phyloP scores from a whole-genome alignment of 73 alveolate genomes.

The Paramecium octaurelia region DNA sequence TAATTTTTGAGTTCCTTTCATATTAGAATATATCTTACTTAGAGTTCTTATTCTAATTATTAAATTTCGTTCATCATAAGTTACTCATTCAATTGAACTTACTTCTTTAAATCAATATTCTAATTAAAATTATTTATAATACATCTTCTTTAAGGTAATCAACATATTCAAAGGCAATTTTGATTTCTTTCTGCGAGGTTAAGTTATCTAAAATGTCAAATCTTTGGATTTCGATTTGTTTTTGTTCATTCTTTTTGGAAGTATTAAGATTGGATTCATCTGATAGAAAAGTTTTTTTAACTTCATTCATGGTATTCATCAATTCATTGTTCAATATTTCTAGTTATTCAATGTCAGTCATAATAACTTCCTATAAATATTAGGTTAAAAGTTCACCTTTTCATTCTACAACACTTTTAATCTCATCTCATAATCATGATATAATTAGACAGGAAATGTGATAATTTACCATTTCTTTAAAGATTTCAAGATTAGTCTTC shows the following conservation, averaged over 20 bases:
- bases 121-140: not conserved
- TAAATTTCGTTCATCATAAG: not conserved
- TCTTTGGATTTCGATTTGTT: not conserved
- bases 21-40: not conserved
- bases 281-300: not conserved
- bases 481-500: not conserved
- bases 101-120: not conserved
- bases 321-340: not conserved
- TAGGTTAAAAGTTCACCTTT: not conserved
- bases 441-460: not conserved
- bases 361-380: not conserved
- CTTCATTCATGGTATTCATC: not conserved
- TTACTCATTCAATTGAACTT: not conserved
- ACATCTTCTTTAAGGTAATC: not conserved
- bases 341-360: not conserved
- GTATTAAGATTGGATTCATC: not conserved
- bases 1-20: constrained; percentile 1
- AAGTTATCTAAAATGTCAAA: not conserved
- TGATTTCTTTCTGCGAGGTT: not conserved
- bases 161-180: not conserved
- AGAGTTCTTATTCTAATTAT: not conserved
- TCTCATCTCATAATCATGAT: not conserved
- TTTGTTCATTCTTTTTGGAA: not conserved
- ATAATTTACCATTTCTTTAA: not conserved
- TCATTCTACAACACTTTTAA: not conserved